These are phyloP conservation scores for Coniochaeta pulveracea DNA, from an alignment of 2,329 filamentous ascomycete genomes.

Conservation along the genomic window DNA sequence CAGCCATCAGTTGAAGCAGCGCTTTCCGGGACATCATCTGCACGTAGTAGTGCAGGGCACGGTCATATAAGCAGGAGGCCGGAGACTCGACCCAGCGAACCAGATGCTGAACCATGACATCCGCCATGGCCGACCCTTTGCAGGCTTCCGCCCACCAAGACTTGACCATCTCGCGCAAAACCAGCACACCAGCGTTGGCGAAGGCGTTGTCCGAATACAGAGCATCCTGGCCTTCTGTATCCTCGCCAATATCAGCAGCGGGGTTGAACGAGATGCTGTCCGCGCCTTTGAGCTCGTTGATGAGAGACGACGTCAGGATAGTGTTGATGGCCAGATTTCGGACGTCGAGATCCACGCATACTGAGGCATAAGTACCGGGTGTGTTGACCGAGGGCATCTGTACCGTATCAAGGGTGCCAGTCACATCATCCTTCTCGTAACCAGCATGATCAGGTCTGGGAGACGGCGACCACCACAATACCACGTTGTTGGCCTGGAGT, in stretches of 20 bases:
- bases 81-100: conserved; percentile 95
- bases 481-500: conserved; percentile 81
- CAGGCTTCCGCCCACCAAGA: conserved; percentile 96
- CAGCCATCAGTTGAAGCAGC: conserved; percentile 90
- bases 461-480: conserved; percentile 91
- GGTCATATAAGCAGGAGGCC: conserved; percentile 89
- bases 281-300: conserved; percentile 89
- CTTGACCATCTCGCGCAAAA: conserved; percentile 96
- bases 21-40: conserved; percentile 98
- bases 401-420: conserved; percentile 72
- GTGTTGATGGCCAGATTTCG: conserved; percentile 97
- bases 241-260: conserved; percentile 48
- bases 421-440: conserved; percentile 84
- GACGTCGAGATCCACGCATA: conserved; percentile 90
- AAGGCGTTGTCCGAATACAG: conserved; percentile 85
- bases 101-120: conserved; percentile 93
- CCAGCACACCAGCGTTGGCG: conserved; percentile 78
- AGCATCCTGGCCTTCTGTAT: conserved; percentile 49
- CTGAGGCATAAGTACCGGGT: conserved; percentile 85
- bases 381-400: conserved; percentile 91
- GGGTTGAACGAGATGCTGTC: conserved; percentile 82
- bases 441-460: conserved; percentile 89
- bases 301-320: conserved; percentile 87
- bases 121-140: conserved; percentile 83
- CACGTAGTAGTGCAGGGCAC: conserved; percentile 89